A percentile compares a stretch with the other conserved stretches of the same genome.
phyloP scores from a whole-genome alignment of 2,329 filamentous ascomycete species.

The Neopestalotiopsis sp. region DNA sequence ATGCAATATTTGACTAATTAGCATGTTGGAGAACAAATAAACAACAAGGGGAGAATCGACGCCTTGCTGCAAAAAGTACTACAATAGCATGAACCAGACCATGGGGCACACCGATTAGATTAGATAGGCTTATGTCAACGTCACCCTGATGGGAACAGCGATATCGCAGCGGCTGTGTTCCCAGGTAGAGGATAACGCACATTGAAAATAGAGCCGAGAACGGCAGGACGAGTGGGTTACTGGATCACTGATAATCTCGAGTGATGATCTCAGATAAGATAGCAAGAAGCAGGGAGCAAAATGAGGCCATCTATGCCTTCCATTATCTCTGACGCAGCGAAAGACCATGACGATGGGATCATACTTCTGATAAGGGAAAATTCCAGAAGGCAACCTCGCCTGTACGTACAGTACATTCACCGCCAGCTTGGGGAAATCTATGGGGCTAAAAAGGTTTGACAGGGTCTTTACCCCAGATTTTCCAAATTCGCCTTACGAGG shows the following conservation, averaged over 20 bases:
- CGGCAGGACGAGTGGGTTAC: background rate
- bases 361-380: background rate
- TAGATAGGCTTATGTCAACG: constrained; percentile 13
- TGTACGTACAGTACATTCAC: background rate
- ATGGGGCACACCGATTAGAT: background rate
- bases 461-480: constrained; percentile 16
- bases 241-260: background rate
- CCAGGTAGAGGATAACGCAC: background rate
- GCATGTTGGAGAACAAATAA: background rate
- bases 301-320: background rate
- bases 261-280: background rate
- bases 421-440: background rate
- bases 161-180: constrained; percentile 14
- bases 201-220: background rate
- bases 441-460: constrained; percentile 6
- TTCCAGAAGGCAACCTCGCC: background rate
- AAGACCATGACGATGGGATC: background rate
- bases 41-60: background rate
- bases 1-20: background rate
- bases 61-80: background rate
- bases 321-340: background rate
- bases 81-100: background rate
- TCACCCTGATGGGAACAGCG: constrained; percentile 8
- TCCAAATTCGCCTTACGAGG: constrained; percentile 10
- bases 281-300: background rate